phyloP scores from a whole-genome alignment of 2,329 filamentous ascomycete species.

The Fusarium tupiense region DNA sequence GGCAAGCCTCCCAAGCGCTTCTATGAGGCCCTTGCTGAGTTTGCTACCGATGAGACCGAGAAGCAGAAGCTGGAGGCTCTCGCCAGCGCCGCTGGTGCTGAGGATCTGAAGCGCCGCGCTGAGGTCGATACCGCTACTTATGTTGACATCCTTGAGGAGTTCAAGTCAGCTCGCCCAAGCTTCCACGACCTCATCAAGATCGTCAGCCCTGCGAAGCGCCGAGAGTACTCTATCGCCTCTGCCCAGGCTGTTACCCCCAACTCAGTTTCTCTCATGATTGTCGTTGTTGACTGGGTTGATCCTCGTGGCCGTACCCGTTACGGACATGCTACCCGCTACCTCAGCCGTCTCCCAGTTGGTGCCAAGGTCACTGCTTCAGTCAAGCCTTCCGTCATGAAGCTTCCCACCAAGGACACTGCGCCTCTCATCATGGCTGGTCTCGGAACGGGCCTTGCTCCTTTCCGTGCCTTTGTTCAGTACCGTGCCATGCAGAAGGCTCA shows the following conservation, averaged over 20 bases:
- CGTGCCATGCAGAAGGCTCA: conserved; percentile 98
- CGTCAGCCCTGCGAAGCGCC: conserved; percentile 90
- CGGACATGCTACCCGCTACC: conserved; percentile 92
- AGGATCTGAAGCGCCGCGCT: conserved; percentile 89
- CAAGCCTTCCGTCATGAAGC: conserved; percentile 99
- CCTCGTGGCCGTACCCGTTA: conserved; percentile 86
- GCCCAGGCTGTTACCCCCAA: conserved; percentile 93
- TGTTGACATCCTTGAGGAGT: conserved; percentile 89
- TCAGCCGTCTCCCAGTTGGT: conserved; percentile 79
- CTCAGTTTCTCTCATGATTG: conserved; percentile 93
- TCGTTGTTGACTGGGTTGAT: conserved; percentile 96
- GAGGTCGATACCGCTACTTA: conserved; percentile 94
- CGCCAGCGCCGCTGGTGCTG: conserved; percentile 79
- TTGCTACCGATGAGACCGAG: conserved; percentile 83
- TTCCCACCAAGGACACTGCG: conserved; percentile 86
- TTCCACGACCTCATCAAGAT: conserved; percentile 92
- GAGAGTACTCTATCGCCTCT: conserved; percentile 99
- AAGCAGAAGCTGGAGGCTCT: conserved; percentile 82
- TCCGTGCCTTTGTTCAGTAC: conserved; percentile 98
- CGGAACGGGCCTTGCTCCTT: conserved; percentile 97
- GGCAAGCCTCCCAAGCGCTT: conserved; percentile 97
- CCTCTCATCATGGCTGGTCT: conserved; percentile 99
- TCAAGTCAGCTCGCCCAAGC: conserved; percentile 84
- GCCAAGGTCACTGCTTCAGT: conserved; percentile 88
- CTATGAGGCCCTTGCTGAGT: conserved; percentile 91